phyloP scores from a whole-genome alignment of 2,329 filamentous ascomycete species.

The Eutypella sp. region DNA sequence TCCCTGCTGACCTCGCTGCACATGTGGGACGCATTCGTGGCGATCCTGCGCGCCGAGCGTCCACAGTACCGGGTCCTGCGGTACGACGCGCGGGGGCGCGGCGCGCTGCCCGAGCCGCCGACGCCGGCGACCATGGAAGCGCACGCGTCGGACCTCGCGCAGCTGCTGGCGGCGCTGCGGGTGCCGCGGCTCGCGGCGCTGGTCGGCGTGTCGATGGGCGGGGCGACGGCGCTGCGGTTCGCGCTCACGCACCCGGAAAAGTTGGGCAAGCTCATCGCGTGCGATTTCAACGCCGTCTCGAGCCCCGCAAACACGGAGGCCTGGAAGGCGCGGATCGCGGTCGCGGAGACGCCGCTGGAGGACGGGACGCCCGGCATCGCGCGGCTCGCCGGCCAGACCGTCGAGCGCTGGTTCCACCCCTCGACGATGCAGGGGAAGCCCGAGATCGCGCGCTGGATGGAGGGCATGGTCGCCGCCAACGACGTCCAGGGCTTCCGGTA shows the following conservation, averaged over 20 bases:
- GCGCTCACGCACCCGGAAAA: conserved; percentile 75
- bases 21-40: conserved; percentile 77
- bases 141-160: conserved; percentile 62
- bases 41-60: conserved; percentile 53
- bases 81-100: conserved; percentile 71
- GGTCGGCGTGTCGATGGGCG: conserved; percentile 76
- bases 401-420: conserved; percentile 74
- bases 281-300: conserved; percentile 72
- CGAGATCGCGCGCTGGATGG: conserved; percentile 51
- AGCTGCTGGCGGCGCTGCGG: conserved; percentile 63
- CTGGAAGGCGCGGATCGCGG: conserved; percentile 70
- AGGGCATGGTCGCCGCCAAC: conserved; percentile 65
- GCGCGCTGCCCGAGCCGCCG: conserved; percentile 41
- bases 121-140: conserved; percentile 56
- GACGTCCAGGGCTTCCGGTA: conserved; percentile 64
- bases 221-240: conserved; percentile 70
- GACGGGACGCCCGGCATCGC: conserved; percentile 55
- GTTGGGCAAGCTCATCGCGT: conserved; percentile 76
- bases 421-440: conserved; percentile 39
- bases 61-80: conserved; percentile 68
- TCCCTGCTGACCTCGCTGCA: conserved; percentile 71
- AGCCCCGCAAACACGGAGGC: conserved; percentile 71
- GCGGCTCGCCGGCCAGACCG: conserved; percentile 64
- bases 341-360: conserved; percentile 51
- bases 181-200: conserved; percentile 62